These are phyloP conservation scores for Yarrowia yakushimensis DNA, from an alignment of 805 yeast genomes.

Conservation along the genomic window DNA sequence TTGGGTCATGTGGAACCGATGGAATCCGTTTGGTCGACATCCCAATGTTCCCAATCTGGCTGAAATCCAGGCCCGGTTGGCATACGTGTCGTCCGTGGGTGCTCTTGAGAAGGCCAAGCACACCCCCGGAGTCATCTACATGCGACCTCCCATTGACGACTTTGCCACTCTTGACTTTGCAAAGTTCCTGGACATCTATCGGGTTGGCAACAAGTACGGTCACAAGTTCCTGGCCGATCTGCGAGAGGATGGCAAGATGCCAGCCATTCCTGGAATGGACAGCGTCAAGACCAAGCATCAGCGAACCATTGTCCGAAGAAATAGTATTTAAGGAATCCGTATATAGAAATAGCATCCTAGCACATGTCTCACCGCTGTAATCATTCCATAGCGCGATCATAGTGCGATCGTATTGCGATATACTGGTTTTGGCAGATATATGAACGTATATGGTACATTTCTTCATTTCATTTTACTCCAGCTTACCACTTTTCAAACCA, in stretches of 20 bases:
- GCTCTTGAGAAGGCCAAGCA: constrained; percentile 84
- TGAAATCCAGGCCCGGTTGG: constrained; percentile 87
- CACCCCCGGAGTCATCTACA: constrained; percentile 78
- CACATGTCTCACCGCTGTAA: no score
- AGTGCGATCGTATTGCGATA: no score
- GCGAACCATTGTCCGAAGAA: constrained; percentile 51
- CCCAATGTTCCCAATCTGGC: constrained; percentile 93
- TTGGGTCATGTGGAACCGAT: constrained; percentile 74
- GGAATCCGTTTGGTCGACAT: constrained; percentile 83
- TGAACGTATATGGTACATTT: no score
- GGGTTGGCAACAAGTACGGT: constrained; percentile 76
- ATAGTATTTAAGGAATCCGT: constrained; percentile 43
- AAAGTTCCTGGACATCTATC: constrained; percentile 83
- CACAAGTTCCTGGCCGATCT: constrained; percentile 52
- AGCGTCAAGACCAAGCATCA: constrained; percentile 36
- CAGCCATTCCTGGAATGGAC: constrained; percentile 56
- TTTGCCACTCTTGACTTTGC: constrained; percentile 91
- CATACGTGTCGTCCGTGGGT: constrained; percentile 92
- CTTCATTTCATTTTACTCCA: no score
- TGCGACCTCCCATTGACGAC: constrained; percentile 90
- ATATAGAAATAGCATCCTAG: not conserved
- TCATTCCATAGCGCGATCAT: no score
- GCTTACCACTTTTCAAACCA: not conserved
- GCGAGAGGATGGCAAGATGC: constrained; percentile 52
- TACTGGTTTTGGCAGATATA: no score